These are phyloP conservation scores for Lactifluus volemus DNA, from an alignment of 768 basidiomycete genomes.

Conservation along the genomic window DNA sequence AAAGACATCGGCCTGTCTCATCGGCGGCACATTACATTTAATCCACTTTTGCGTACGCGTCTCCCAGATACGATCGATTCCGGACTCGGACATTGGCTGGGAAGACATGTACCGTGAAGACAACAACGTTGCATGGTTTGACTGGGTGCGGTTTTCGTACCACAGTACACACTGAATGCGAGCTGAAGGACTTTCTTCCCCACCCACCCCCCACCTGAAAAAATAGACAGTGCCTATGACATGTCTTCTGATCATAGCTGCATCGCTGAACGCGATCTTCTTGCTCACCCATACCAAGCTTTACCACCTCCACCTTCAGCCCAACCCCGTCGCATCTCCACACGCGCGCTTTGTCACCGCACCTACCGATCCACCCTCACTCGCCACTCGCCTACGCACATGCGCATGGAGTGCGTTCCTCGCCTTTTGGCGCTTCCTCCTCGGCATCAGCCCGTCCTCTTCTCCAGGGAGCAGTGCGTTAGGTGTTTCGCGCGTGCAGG, in stretches of 20 bases:
- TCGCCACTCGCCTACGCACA: conserved; percentile 21
- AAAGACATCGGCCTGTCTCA: conserved; percentile 53
- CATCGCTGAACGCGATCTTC: conserved; percentile 53
- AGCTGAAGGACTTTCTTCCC: neutral
- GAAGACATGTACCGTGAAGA: conserved; percentile 69
- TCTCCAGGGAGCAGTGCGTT: conserved; percentile 13
- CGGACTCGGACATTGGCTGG: conserved; percentile 67
- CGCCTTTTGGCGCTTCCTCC: conserved; percentile 55
- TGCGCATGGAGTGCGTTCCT: conserved; percentile 44
- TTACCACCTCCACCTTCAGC: conserved; percentile 57
- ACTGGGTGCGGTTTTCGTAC: conserved; percentile 49
- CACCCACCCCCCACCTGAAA: no score
- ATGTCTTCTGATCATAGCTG: conserved; percentile 42
- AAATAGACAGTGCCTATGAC: conserved; percentile 59
- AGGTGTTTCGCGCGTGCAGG: conserved; percentile 45
- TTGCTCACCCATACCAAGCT: conserved; percentile 61
- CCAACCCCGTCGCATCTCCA: conserved; percentile 60
- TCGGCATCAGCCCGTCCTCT: conserved; percentile 44
- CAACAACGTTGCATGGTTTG: conserved; percentile 59
- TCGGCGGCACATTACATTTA: conserved; percentile 58
- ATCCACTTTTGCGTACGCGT: conserved; percentile 60
- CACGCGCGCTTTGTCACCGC: conserved; percentile 59
- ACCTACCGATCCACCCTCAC: conserved; percentile 34
- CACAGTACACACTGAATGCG: neutral
- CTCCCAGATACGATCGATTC: conserved; percentile 43